Conservation (phyloP, 305 asterid genomes). For the Solanum chacoense region DNA sequence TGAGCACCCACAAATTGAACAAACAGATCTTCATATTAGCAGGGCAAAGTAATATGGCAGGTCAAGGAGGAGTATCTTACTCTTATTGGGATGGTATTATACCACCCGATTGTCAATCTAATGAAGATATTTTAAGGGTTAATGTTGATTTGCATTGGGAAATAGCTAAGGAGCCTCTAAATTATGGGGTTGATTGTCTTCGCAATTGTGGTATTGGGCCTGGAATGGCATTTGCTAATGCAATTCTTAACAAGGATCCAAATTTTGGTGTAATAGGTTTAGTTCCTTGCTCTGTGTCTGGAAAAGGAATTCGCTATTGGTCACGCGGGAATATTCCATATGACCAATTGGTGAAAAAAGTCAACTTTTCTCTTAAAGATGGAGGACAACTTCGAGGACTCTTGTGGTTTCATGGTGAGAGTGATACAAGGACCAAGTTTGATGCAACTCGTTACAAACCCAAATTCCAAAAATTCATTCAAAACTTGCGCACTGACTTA, state of each 20-base stretch:
- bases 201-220: constrained; percentile 1
- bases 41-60: constrained; percentile 8
- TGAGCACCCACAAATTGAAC: not conserved
- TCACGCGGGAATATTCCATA: not conserved
- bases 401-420: constrained; percentile 8
- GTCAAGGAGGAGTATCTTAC: constrained; percentile 1
- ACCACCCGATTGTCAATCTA: not conserved
- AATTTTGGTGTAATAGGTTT: not conserved
- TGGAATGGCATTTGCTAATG: constrained; percentile 2
- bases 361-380: not conserved
- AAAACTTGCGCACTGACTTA: not conserved
- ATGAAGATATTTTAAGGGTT: not conserved
- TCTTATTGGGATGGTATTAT: not conserved
- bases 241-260: not conserved
- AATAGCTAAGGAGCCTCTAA: constrained; percentile 3
- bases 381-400: constrained; percentile 4
- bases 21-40: constrained; percentile 4
- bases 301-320: not conserved
- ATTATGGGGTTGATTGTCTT: not conserved
- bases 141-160: not conserved
- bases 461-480: not conserved
- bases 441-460: not conserved
- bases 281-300: constrained; percentile 6
- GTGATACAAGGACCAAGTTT: not conserved
- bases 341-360: not conserved